Conservation (phyloP, 2,329 filamentous ascomycete genomes). For the Ceratocystis eucalypticola region DNA sequence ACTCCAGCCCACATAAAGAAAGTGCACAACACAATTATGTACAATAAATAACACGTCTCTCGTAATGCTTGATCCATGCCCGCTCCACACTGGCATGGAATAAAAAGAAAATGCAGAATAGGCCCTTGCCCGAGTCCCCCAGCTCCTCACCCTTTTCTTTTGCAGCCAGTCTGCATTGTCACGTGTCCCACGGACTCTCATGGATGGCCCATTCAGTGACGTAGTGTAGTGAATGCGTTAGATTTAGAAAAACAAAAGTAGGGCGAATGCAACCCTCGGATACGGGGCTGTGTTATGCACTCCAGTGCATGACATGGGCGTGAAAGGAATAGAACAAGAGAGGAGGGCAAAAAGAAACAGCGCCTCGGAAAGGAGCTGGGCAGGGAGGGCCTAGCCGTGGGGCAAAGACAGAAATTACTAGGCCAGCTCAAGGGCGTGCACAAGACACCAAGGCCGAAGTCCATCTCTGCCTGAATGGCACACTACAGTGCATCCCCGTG, state of each 20-base stretch:
- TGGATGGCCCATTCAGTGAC: not conserved
- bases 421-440: too few species aligned
- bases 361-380: not conserved
- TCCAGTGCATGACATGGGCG: not conserved
- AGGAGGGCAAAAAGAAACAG: not conserved
- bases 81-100: not conserved
- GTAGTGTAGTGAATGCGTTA: not conserved
- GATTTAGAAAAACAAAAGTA: not conserved
- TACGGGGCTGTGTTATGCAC: not conserved
- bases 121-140: not conserved
- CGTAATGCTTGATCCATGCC: not conserved
- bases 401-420: too few species aligned
- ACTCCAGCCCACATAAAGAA: not conserved
- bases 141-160: not conserved
- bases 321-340: conserved; percentile 1
- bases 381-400: not conserved
- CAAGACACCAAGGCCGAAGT: too few species aligned
- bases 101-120: not conserved
- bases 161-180: not conserved
- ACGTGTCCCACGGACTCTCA: not conserved
- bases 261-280: not conserved
- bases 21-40: not conserved
- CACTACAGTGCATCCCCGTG: not conserved
- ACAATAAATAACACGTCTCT: not conserved
- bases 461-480: not conserved